These are phyloP conservation scores for Lyophyllum semitale DNA, from an alignment of 768 basidiomycete genomes.

Conservation along the genomic window DNA sequence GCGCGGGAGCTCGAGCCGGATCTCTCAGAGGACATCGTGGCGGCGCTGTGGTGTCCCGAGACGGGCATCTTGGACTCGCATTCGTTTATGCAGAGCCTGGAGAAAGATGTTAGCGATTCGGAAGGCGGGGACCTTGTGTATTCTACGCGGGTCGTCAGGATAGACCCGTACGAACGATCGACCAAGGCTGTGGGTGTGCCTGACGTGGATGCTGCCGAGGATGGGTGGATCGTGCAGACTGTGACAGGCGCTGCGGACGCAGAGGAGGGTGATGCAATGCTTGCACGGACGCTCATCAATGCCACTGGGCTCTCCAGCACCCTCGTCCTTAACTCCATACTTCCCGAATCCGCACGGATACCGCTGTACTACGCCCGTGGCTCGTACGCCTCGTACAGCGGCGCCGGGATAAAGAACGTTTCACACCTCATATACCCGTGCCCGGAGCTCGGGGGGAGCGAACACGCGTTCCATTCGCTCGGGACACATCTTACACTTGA, in stretches of 20 bases:
- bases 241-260: slow-evolving; percentile 51
- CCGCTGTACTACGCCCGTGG: slow-evolving; percentile 83
- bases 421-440: slow-evolving; percentile 90
- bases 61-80: slow-evolving; percentile 94
- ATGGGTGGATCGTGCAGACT: slow-evolving; percentile 90
- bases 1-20: slow-evolving; percentile 81
- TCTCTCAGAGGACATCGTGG: slow-evolving; percentile 67
- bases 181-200: slow-evolving; percentile 18
- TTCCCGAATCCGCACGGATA: slow-evolving; percentile 56
- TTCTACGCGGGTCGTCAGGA: slow-evolving; percentile 80
- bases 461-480: slow-evolving; percentile 75
- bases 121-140: slow-evolving; percentile 72
- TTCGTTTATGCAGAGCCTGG: slow-evolving; percentile 78
- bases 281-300: slow-evolving; percentile 80
- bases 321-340: slow-evolving; percentile 70
- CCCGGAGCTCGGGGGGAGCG: slow-evolving; percentile 61
- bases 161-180: slow-evolving; percentile 61
- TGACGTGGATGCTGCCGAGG: slow-evolving; percentile 34
- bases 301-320: slow-evolving; percentile 76
- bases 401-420: slow-evolving; percentile 69
- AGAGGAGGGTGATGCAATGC: slow-evolving; percentile 56
- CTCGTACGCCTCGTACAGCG: slow-evolving; percentile 86
- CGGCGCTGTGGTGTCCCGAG: slow-evolving; percentile 79
- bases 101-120: slow-evolving; percentile 76
- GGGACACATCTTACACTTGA: slow-evolving; percentile 93